Evolutionary conservation across 2,329 filamentous ascomycete species (phyloP), one percentile per base, ranked within the genome.

Genomic region (Corynespora cassiicola): DNA sequence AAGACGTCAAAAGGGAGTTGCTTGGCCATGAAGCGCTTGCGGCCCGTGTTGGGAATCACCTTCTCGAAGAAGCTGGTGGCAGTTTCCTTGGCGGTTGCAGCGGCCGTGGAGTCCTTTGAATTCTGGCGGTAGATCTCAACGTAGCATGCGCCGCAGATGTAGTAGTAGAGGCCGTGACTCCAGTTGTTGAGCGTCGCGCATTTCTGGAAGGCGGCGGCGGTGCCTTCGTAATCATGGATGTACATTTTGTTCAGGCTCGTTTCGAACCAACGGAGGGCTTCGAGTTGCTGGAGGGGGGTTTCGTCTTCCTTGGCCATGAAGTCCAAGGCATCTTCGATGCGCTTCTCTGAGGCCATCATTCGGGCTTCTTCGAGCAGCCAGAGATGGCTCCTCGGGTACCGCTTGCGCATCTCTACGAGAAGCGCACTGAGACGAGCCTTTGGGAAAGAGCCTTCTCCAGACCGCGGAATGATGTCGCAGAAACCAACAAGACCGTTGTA

Each of bases 1-100:
- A 95, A 96, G 4, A 86, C 75, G 65, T 99, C 94, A 48, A 99
- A 90, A 0, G 94, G 94, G 8, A 97, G 75, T 57, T 95, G 89
- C 15, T 86, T 82, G 0, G 89, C 87, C 86, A 97, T 88, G 66
- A 99, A 89, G 25, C 83, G 84, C 72, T 95, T 96, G 71, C 88
- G 90, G 24, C 91, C 91, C 0, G 87, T 85, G 32, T 88, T 77
- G 0, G 81, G 77, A 0, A 88, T 86, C 0, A 86, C 88, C 57
- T 85, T 87, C 25, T 81, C 77, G 50, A 96, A 75, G 32, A 86
- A 79, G 45, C 71, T 63, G 3, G 49, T 46, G 7, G 66, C 70
- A 37, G 75, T 66, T 25, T 59, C 50, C n/a, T 57, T 50, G 4
- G 58, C 60, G n/a, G n/a, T n/a, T 33, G 84, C 82, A 27, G 74